A percentile compares a stretch with the other conserved stretches of the same genome.
These are phyloP conservation scores for Penicillium flavigenum DNA, from an alignment of 495 filamentous ascomycete genomes.

Conservation along the genomic window DNA sequence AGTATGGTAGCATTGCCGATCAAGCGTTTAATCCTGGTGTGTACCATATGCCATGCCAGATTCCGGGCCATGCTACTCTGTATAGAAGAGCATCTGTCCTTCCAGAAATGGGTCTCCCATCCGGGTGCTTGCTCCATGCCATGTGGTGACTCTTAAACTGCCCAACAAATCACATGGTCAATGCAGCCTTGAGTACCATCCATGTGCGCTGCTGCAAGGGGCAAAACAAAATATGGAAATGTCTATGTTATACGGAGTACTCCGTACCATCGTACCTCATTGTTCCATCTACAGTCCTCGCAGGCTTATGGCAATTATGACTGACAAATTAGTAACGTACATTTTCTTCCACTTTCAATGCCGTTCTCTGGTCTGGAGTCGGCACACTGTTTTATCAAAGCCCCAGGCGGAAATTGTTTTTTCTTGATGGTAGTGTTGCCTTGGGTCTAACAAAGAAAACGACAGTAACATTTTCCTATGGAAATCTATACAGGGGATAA, in stretches of 20 bases:
- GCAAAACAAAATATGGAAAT: neutral
- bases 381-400: too few relatives aligned
- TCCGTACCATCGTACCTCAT: neutral
- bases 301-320: too few relatives aligned
- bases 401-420: neutral
- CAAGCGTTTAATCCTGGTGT: neutral
- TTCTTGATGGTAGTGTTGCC: neutral
- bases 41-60: neutral
- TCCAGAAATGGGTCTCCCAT: neutral
- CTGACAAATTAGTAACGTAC: too few relatives aligned
- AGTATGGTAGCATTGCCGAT: neutral
- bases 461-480: neutral
- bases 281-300: neutral
- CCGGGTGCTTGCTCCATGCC: neutral
- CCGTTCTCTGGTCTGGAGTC: too few relatives aligned
- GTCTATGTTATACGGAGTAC: too few relatives aligned
- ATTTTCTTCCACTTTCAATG: too few relatives aligned
- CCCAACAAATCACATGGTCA: neutral
- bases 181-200: neutral
- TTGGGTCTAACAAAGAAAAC: neutral
- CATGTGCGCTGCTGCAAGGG: conserved; percentile 6
- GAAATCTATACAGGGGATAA: neutral
- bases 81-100: neutral
- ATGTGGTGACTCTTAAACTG: neutral
- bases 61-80: neutral